Evolutionary conservation across 1,284 basidiomycete genomes (phyloP).

Genomic region (Xanthoconium separans): DNA sequence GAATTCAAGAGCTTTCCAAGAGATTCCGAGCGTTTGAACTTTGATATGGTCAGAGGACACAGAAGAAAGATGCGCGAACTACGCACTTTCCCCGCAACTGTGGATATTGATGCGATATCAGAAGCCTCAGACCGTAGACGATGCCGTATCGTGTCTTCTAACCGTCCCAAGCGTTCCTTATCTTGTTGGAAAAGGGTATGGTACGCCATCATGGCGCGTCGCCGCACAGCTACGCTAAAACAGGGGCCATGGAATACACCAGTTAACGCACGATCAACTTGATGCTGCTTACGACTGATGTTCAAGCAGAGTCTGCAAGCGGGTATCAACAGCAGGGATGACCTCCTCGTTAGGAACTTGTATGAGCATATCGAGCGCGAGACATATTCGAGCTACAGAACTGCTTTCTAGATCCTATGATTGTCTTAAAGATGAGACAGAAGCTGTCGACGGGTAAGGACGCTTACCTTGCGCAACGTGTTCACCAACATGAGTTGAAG

Average conservation of each 20-base stretch:
- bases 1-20: slow-evolving; percentile 18
- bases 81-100: slow-evolving; percentile 24
- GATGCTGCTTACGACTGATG: slow-evolving; percentile 69
- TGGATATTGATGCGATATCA: slow-evolving; percentile 9
- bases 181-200: slow-evolving; percentile 52
- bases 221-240: slow-evolving; percentile 55
- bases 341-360: slow-evolving; percentile 58
- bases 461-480: slow-evolving; percentile 69
- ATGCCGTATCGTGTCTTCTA: slow-evolving; percentile 32
- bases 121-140: slow-evolving; percentile 13
- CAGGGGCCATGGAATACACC: slow-evolving; percentile 5
- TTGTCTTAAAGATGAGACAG: background rate
- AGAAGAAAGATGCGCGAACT: background rate
- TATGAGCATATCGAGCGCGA: slow-evolving; percentile 71
- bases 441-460: background rate
- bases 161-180: slow-evolving; percentile 44
- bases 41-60: slow-evolving; percentile 11
- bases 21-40: slow-evolving; percentile 26
- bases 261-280: slow-evolving; percentile 11
- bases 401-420: slow-evolving; percentile 64
- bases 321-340: slow-evolving; percentile 69
- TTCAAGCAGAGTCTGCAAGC: slow-evolving; percentile 59
- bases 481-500: slow-evolving; percentile 81
- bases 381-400: slow-evolving; percentile 53
- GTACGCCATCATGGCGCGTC: slow-evolving; percentile 59